phyloP scores from a whole-genome alignment of 2,329 filamentous ascomycete genomes.

The Ophiostoma pallidulum region DNA sequence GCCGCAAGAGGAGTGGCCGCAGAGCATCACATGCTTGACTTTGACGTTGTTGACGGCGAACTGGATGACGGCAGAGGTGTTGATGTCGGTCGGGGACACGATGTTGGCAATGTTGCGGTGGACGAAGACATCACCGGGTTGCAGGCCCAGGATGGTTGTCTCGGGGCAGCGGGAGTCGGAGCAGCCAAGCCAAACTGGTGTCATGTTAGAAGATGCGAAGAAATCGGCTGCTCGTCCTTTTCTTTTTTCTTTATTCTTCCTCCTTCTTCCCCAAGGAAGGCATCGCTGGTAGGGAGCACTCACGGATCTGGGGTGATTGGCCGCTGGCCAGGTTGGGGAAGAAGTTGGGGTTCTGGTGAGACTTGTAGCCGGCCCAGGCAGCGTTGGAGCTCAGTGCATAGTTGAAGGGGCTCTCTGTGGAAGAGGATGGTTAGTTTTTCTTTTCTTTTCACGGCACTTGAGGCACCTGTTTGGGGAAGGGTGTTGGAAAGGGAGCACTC shows the following conservation, averaged over 20 bases:
- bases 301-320: constrained; percentile 55
- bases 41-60: constrained; percentile 66
- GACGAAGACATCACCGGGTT: constrained; percentile 78
- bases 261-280: too few relatives aligned
- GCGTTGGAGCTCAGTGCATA: constrained; percentile 59
- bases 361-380: constrained; percentile 58
- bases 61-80: constrained; percentile 65
- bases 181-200: constrained; percentile 76
- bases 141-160: constrained; percentile 66
- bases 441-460: too few relatives aligned
- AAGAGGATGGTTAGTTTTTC: neutral
- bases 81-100: constrained; percentile 64
- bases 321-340: constrained; percentile 59
- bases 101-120: constrained; percentile 90
- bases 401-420: constrained; percentile 47
- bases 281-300: neutral
- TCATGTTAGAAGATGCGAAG: too few relatives aligned
- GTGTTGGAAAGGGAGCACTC: neutral
- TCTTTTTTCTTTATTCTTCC: neutral
- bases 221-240: neutral
- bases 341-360: constrained; percentile 58
- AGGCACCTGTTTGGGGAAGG: neutral
- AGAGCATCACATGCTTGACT: constrained; percentile 61
- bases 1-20: constrained; percentile 59
- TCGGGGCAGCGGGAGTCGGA: constrained; percentile 79